Evolutionary conservation across 208 protist species (phyloP), one percentile per base, ranked within the genome.

Genomic region (Tritrichomonas foetus): DNA sequence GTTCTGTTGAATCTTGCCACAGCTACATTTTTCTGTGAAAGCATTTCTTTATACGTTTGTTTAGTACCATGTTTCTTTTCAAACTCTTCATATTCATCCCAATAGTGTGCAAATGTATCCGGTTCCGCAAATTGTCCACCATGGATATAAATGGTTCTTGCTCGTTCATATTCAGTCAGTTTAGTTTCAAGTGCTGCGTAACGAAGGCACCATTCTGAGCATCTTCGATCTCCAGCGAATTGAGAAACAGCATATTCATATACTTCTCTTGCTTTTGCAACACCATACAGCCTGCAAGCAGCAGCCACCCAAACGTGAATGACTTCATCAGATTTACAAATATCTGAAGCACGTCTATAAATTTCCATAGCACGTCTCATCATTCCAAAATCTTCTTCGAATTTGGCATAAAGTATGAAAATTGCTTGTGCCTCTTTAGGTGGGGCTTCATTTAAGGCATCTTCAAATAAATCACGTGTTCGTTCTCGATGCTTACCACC

Each of bases 391-490:
- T 93, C 36, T 93, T 93, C 89, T 50, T 93, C 89, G 33, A 74
- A 64, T 47, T 44, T 20, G 36, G 89, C 89, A 50, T 93, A 93
- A 9, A 93, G 33, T 3, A 93, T 53, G 41, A 82, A 82, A 14
- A 33, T 13, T 16, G 25, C 20, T 27, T 66, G n/a, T 27, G 41
- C 82, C 30, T 64, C 55, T 72, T 93, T 69, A 3, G 14, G 11
- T 27, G 74, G 74, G 3, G 41, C 33, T 27, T 84, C 74, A 49
- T 84, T 84, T 14, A 93, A n/a, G 22, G 55, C 50, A n/a, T 93
- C 55, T 93, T 93, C 89, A 33, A 93, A 93, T 44, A 93, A 50
- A 69, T 93, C 89, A 11, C 89, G 3, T 33, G 55, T 53, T 74
- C 49, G 22, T 69, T 93, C 89, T 20, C 50, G 36, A 1, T 47